Conservation (phyloP, 1,139 yeast species). For the Oligophagozyma castellii region DNA sequence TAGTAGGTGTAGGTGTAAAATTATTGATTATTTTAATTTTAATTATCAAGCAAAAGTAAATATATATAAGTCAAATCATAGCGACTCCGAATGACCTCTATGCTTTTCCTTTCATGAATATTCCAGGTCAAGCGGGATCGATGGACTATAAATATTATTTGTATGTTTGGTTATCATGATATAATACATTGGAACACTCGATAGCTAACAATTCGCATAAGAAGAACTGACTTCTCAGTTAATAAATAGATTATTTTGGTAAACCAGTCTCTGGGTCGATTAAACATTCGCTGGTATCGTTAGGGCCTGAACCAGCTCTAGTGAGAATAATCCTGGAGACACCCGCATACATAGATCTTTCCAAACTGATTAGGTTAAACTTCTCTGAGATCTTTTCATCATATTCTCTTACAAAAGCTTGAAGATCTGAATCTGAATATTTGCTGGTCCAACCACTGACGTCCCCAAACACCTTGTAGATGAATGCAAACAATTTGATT, state of each 20-base stretch:
- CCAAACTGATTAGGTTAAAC: slow-evolving; percentile 30
- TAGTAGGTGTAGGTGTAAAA: no score
- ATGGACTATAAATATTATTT: no score
- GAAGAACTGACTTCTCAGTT: no score
- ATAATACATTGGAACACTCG: no score
- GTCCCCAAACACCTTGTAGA: slow-evolving; percentile 38
- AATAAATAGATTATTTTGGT: slow-evolving; percentile 26
- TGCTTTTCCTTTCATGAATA: no score
- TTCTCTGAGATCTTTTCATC: slow-evolving; percentile 27
- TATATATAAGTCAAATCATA: no score
- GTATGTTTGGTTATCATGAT: no score
- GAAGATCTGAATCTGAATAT: slow-evolving; percentile 17
- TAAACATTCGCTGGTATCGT: slow-evolving; percentile 37
- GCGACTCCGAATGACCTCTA: no score
- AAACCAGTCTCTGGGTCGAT: slow-evolving; percentile 37
- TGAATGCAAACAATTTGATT: slow-evolving; percentile 44
- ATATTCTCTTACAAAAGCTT: slow-evolving; percentile 23
- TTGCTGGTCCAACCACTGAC: slow-evolving; percentile 62
- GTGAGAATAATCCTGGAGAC: slow-evolving; percentile 76
- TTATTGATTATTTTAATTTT: no score
- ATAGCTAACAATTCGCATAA: no score
- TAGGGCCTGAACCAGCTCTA: slow-evolving; percentile 79
- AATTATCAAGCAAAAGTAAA: no score
- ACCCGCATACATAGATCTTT: slow-evolving; percentile 46
- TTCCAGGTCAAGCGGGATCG: no score